These are phyloP conservation scores for Pelargonium myrrhifolium DNA, from an alignment of 441 rosid species.

Conservation along the genomic window DNA sequence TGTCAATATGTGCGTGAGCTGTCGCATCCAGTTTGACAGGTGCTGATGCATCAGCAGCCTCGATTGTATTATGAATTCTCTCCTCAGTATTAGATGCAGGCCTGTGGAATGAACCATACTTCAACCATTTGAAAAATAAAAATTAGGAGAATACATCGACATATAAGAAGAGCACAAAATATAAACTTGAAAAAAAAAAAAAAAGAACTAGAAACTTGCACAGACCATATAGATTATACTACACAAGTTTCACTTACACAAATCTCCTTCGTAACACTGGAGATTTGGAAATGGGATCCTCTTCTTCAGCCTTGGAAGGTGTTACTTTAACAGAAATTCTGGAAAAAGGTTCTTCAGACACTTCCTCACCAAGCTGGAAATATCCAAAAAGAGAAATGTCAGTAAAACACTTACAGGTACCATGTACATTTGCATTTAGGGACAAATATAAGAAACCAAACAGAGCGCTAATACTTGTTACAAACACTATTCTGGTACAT, in stretches of 20 bases:
- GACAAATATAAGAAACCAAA: not conserved
- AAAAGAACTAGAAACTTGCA: conserved; percentile 14
- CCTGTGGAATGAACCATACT: conserved; percentile 24
- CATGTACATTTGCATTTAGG: not conserved
- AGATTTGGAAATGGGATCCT: conserved; percentile 33
- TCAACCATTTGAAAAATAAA: not conserved
- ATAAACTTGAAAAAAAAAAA: no score
- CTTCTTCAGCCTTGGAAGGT: conserved; percentile 28
- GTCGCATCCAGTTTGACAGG: conserved; percentile 51
- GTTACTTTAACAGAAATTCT: conserved; percentile 29
- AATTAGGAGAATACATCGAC: not conserved
- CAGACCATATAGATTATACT: not conserved
- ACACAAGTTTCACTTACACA: conserved; percentile 33
- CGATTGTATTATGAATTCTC: conserved; percentile 27
- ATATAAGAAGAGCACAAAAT: conserved; percentile 2
- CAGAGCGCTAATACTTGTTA: not conserved
- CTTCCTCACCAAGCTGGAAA: conserved; percentile 33
- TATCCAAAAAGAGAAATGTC: not conserved
- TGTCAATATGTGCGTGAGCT: conserved; percentile 54
- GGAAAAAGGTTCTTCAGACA: conserved; percentile 26
- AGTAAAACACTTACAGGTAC: not conserved
- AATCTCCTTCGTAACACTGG: conserved; percentile 63
- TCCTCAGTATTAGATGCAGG: conserved; percentile 30
- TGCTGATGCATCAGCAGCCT: conserved; percentile 29
- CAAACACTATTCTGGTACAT: no score